Percentiles rank a stretch among this genome's conserved stretches.
phyloP scores from a whole-genome alignment of 148 eudicot genomes.

The Pharnaceum exiguum region DNA sequence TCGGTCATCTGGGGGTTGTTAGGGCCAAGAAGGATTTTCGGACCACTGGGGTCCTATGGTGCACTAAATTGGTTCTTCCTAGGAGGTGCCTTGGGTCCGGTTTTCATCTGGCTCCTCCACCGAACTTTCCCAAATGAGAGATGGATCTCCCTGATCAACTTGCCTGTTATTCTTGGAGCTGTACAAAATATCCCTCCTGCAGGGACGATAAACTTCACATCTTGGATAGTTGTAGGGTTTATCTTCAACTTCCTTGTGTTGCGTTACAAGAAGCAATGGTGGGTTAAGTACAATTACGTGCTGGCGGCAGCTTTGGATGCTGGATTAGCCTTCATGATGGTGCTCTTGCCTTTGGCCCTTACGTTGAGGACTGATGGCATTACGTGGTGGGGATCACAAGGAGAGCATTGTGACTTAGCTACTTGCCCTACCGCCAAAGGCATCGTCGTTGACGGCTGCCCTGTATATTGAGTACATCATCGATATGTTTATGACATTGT shows the following conservation, averaged over 20 bases:
- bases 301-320: slow-evolving; percentile 88
- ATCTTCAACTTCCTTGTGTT: slow-evolving; percentile 70
- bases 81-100: slow-evolving; percentile 57
- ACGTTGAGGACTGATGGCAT: slow-evolving; percentile 35
- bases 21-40: slow-evolving; percentile 81
- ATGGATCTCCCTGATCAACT: slow-evolving; percentile 76
- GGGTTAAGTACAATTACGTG: slow-evolving; percentile 89
- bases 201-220: slow-evolving; percentile 64
- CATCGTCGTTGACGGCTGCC: slow-evolving; percentile 57
- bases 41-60: slow-evolving; percentile 52
- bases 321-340: slow-evolving; percentile 95
- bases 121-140: slow-evolving; percentile 63
- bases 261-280: slow-evolving; percentile 57
- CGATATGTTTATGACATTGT: no score
- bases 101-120: slow-evolving; percentile 66
- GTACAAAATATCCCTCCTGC: slow-evolving; percentile 75
- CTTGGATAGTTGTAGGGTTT: slow-evolving; percentile 73
- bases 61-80: slow-evolving; percentile 89
- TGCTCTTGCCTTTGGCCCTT: slow-evolving; percentile 57
- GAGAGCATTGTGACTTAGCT: slow-evolving; percentile 77
- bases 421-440: slow-evolving; percentile 84
- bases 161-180: slow-evolving; percentile 80
- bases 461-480: slow-evolving; percentile 18
- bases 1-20: slow-evolving; percentile 92
- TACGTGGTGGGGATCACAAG: slow-evolving; percentile 60